A percentile compares a stretch with the other conserved stretches of the same genome.
Evolutionary conservation across 2,329 filamentous ascomycete species (phyloP).

Genomic region (Zasmidium citrigriseum): DNA sequence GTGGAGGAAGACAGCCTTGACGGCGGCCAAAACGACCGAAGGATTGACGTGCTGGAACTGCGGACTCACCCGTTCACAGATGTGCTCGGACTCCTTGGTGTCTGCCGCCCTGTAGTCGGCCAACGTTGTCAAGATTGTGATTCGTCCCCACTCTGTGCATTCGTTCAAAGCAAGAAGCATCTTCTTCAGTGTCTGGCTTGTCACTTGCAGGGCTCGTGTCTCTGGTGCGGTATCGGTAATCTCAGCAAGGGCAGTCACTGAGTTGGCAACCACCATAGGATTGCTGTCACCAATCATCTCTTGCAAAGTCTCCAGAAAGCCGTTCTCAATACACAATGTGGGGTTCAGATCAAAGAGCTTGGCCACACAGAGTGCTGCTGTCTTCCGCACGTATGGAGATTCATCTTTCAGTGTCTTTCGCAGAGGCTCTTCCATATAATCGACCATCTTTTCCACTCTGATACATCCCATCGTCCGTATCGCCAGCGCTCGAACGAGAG

Average conservation of each 20-base stretch:
- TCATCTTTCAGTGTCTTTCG: constrained; percentile 96
- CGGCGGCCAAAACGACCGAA: constrained; percentile 92
- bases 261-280: constrained; percentile 98
- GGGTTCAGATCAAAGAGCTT: constrained; percentile 97
- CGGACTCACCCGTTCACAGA: constrained; percentile 91
- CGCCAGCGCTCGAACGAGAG: constrained; percentile 87
- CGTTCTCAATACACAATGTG: constrained; percentile 90
- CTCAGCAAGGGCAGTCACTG: constrained; percentile 88
- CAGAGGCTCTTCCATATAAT: constrained; percentile 98
- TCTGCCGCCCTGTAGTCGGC: constrained; percentile 86
- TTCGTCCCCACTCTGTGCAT: constrained; percentile 96
- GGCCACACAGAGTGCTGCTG: constrained; percentile 93
- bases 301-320: constrained; percentile 89
- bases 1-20: constrained; percentile 96
- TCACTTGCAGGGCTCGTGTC: constrained; percentile 82
- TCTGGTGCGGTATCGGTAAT: constrained; percentile 90
- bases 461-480: constrained; percentile 99
- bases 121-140: constrained; percentile 87
- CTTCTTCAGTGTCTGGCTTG: constrained; percentile 83
- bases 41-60: constrained; percentile 99
- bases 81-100: constrained; percentile 94
- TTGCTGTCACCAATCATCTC: constrained; percentile 97
- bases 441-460: constrained; percentile 97
- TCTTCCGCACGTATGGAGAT: constrained; percentile 97
- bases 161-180: constrained; percentile 95